These are phyloP conservation scores for Entoloma clypeatum DNA, from an alignment of 1,284 basidiomycete genomes.

Conservation along the genomic window DNA sequence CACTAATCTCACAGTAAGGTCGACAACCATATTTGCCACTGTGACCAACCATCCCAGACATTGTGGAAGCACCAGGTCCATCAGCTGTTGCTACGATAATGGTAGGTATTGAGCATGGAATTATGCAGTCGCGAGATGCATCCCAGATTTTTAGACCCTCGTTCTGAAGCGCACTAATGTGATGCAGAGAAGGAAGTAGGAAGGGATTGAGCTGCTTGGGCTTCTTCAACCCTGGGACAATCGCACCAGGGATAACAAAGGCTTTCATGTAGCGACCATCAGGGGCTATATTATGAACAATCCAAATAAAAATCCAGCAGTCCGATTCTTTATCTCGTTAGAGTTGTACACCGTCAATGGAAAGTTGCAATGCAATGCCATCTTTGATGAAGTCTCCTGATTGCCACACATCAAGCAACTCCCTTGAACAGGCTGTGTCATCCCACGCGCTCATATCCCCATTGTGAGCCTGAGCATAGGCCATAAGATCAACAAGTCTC, in stretches of 20 bases:
- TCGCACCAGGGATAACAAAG: conserved; percentile 24
- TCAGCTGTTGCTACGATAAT: conserved; percentile 2
- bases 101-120: neutral
- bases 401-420: conserved; percentile 20
- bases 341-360: conserved; percentile 33
- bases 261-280: conserved; percentile 20
- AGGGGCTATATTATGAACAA: conserved; percentile 20
- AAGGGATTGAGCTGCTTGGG: conserved; percentile 28
- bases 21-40: no score
- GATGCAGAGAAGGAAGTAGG: conserved; percentile 23
- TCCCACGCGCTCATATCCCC: conserved; percentile 13
- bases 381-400: conserved; percentile 19
- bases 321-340: conserved; percentile 31
- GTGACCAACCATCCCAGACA: conserved; percentile 11
- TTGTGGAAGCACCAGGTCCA: conserved; percentile 8
- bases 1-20: no score
- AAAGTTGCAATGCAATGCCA: conserved; percentile 27
- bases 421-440: conserved; percentile 19
- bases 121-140: neutral
- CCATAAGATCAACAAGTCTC: conserved; percentile 10
- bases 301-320: conserved; percentile 30
- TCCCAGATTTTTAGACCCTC: conserved; percentile 12
- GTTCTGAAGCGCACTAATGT: conserved; percentile 24
- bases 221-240: conserved; percentile 30
- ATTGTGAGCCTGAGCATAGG: neutral